These are phyloP conservation scores for Dactylonectria macrodidyma DNA, from an alignment of 2,329 filamentous ascomycete genomes.

Conservation along the genomic window DNA sequence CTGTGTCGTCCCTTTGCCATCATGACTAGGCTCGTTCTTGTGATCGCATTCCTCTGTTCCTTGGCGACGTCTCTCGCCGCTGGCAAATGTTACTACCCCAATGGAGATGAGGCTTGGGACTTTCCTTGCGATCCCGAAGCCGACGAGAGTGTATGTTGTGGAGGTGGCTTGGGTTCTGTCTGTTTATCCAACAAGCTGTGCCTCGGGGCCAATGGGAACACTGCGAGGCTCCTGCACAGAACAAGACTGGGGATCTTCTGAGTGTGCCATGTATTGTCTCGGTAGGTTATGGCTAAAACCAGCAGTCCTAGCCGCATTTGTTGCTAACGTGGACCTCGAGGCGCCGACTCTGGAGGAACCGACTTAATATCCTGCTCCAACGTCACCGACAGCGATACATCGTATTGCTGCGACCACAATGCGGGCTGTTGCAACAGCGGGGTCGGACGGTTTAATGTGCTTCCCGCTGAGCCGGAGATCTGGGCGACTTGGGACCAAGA, in stretches of 20 bases:
- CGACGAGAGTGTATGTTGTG: slow-evolving; percentile 41
- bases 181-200: slow-evolving; percentile 45
- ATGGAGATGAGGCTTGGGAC: slow-evolving; percentile 31
- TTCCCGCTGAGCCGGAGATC: slow-evolving; percentile 39
- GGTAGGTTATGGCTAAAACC: slow-evolving; percentile 1
- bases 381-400: slow-evolving; percentile 41
- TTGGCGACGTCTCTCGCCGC: slow-evolving; percentile 22
- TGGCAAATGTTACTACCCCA: slow-evolving; percentile 40
- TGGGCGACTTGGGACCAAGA: slow-evolving; percentile 41
- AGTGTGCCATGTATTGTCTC: slow-evolving; percentile 38
- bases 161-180: slow-evolving; percentile 34
- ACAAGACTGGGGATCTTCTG: slow-evolving; percentile 37
- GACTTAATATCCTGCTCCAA: slow-evolving; percentile 47
- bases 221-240: slow-evolving; percentile 45
- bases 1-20: slow-evolving; percentile 2
- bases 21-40: slow-evolving; percentile 25
- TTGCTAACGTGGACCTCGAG: slow-evolving; percentile 24
- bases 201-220: slow-evolving; percentile 36
- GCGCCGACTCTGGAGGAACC: slow-evolving; percentile 41
- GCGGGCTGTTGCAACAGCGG: slow-evolving; percentile 43
- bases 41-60: slow-evolving; percentile 25
- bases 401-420: slow-evolving; percentile 47
- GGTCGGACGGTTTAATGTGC: slow-evolving; percentile 44
- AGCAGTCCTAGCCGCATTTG: too few relatives aligned
- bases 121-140: slow-evolving; percentile 39